phyloP scores from a whole-genome alignment of 129 eudicot genomes.

The Helichrysum umbraculigerum region DNA sequence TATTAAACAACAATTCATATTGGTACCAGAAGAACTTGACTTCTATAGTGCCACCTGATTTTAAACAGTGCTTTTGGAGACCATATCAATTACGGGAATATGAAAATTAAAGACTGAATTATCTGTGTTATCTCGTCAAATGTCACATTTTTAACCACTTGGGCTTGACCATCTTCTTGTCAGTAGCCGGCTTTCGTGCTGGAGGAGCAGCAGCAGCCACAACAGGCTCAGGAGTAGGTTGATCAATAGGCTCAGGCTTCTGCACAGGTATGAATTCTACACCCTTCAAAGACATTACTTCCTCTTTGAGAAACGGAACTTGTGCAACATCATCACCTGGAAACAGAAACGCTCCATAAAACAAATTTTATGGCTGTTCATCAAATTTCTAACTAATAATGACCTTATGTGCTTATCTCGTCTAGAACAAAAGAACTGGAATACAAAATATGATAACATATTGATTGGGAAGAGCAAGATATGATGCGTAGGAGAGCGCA shows the following conservation, averaged over 20 bases:
- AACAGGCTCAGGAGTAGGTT: slow-evolving; percentile 40
- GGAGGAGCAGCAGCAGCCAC: slow-evolving; percentile 31
- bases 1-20: slow-evolving; percentile 13
- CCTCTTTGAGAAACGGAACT: slow-evolving; percentile 65
- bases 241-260: slow-evolving; percentile 34
- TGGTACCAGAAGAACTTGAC: neutral
- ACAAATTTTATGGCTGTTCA: neutral
- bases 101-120: neutral
- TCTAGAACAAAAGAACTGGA: neutral
- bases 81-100: slow-evolving; percentile 1
- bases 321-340: slow-evolving; percentile 44
- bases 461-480: neutral
- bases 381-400: neutral
- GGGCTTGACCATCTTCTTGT: slow-evolving; percentile 68
- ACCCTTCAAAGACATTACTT: slow-evolving; percentile 67
- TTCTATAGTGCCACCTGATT: slow-evolving; percentile 16
- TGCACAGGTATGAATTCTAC: slow-evolving; percentile 38
- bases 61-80: neutral
- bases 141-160: slow-evolving; percentile 85
- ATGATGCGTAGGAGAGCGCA: neutral
- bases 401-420: neutral
- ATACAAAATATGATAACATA: neutral
- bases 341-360: neutral
- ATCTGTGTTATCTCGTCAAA: neutral
- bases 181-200: slow-evolving; percentile 45